These are phyloP conservation scores for Aspergillus taichungensis DNA, from an alignment of 495 filamentous ascomycete species.

Conservation along the genomic window DNA sequence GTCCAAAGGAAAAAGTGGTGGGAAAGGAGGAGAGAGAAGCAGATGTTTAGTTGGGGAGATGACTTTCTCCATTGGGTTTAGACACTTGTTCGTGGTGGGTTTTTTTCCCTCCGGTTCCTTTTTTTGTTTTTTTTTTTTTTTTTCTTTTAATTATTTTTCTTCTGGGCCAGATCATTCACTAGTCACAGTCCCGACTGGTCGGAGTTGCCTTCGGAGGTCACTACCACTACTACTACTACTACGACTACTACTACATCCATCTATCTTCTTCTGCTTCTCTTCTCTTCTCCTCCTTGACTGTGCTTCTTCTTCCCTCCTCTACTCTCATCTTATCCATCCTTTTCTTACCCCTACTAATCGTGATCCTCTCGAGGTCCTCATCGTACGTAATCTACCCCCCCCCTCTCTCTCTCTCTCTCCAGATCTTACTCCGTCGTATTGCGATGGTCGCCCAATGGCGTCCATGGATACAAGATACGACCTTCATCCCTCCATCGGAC, in stretches of 20 bases:
- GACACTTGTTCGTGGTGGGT: background rate
- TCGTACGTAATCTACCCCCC: background rate
- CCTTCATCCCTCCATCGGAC: too few relatives aligned
- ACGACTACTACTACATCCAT: slow-evolving; percentile 9
- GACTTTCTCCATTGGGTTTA: background rate
- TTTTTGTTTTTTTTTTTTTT: slow-evolving; percentile 2
- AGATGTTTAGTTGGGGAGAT: too few relatives aligned
- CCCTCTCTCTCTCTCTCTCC: background rate
- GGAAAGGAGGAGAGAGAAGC: too few relatives aligned
- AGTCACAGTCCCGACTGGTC: too few relatives aligned
- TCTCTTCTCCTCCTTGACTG: background rate
- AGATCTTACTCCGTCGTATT: background rate
- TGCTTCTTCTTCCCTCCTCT: background rate
- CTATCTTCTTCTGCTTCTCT: slow-evolving; percentile 5
- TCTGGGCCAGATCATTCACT: too few relatives aligned
- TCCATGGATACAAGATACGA: too few relatives aligned
- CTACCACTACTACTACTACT: background rate
- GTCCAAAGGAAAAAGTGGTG: too few relatives aligned
- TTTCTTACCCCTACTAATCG: background rate
- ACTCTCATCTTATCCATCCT: background rate
- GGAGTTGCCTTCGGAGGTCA: slow-evolving; percentile 5
- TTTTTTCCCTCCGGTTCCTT: slow-evolving; percentile 1
- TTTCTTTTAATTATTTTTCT: background rate
- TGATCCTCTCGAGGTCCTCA: background rate
- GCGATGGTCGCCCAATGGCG: too few relatives aligned